phyloP scores from a whole-genome alignment of 805 yeast genomes.

The Yamadazyma sp. region DNA sequence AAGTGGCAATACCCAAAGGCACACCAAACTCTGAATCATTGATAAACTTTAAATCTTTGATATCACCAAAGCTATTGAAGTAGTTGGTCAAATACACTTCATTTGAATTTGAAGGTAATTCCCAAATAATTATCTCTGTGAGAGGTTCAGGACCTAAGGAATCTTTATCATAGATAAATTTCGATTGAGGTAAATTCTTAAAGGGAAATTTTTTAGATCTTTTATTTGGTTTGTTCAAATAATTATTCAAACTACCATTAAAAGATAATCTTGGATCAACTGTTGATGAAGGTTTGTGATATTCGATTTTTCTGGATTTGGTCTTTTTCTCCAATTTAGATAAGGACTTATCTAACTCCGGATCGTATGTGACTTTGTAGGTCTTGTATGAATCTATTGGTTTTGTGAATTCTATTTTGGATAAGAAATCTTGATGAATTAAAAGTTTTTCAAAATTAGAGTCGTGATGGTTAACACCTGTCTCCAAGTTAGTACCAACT shows the following conservation, averaged over 20 bases:
- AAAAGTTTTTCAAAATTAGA: constrained; percentile 24
- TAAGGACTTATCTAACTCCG: constrained; percentile 36
- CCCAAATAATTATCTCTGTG: constrained; percentile 67
- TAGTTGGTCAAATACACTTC: constrained; percentile 46
- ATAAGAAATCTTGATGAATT: constrained; percentile 24
- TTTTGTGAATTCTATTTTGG: constrained; percentile 3
- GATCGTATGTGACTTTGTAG: constrained; percentile 50
- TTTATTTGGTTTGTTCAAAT: constrained; percentile 37
- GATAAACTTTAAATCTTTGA: constrained; percentile 55
- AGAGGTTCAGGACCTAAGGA: constrained; percentile 77
- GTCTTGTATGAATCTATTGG: constrained; percentile 21
- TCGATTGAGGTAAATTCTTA: constrained; percentile 41
- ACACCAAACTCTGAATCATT: constrained; percentile 75
- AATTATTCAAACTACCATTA: constrained; percentile 17
- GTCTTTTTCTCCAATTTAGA: constrained; percentile 28
- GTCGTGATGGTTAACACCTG: constrained; percentile 33
- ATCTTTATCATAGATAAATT: constrained; percentile 57
- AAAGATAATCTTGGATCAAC: constrained; percentile 42
- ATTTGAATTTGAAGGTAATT: constrained; percentile 53
- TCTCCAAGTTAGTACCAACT: constrained; percentile 29
- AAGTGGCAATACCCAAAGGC: constrained; percentile 68
- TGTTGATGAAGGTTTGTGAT: constrained; percentile 13
- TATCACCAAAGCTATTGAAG: constrained; percentile 60
- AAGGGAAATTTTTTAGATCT: constrained; percentile 39
- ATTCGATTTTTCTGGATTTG: constrained; percentile 34